A percentile compares a stretch with the other conserved stretches of the same genome.
phyloP scores from a whole-genome alignment of 1,284 basidiomycete genomes.

The Microstroma glucosiphilum region DNA sequence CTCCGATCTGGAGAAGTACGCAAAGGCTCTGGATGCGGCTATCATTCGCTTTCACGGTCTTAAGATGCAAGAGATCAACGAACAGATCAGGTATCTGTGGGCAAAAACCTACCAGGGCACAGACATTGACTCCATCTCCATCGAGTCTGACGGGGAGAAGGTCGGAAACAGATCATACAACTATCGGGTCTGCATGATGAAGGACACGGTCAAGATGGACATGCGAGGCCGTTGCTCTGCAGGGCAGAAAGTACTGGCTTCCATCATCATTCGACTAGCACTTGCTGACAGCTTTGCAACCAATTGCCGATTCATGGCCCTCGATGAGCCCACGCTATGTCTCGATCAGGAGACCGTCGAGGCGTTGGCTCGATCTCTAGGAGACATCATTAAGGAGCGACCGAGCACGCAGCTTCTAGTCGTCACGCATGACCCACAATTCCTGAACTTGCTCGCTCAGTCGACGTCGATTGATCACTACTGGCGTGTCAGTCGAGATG shows the following conservation, averaged over 20 bases:
- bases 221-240: slow-evolving; percentile 98
- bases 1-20: slow-evolving; percentile 77
- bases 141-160: slow-evolving; percentile 85
- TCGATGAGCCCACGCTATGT: slow-evolving; percentile 98
- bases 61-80: slow-evolving; percentile 99
- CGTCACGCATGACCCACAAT: slow-evolving; percentile 58
- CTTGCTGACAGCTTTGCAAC: slow-evolving; percentile 94
- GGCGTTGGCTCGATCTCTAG: slow-evolving; percentile 79
- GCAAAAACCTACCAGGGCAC: slow-evolving; percentile 97
- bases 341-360: slow-evolving; percentile 94
- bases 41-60: slow-evolving; percentile 98
- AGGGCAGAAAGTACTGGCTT: slow-evolving; percentile 96
- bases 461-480: slow-evolving; percentile 42
- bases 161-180: slow-evolving; percentile 68
- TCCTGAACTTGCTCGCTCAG: slow-evolving; percentile 37
- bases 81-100: slow-evolving; percentile 69
- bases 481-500: slow-evolving; percentile 44
- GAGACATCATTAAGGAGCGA: slow-evolving; percentile 58
- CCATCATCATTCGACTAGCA: slow-evolving; percentile 97
- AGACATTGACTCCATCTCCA: slow-evolving; percentile 97
- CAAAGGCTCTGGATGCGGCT: slow-evolving; percentile 83
- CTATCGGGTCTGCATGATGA: slow-evolving; percentile 92
- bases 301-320: slow-evolving; percentile 91
- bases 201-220: slow-evolving; percentile 97
- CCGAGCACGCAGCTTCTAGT: slow-evolving; percentile 90